Evolutionary conservation across 1,284 basidiomycete species (phyloP), one percentile per base, ranked within the genome.

Genomic region (Butyriboletus appendiculatus): DNA sequence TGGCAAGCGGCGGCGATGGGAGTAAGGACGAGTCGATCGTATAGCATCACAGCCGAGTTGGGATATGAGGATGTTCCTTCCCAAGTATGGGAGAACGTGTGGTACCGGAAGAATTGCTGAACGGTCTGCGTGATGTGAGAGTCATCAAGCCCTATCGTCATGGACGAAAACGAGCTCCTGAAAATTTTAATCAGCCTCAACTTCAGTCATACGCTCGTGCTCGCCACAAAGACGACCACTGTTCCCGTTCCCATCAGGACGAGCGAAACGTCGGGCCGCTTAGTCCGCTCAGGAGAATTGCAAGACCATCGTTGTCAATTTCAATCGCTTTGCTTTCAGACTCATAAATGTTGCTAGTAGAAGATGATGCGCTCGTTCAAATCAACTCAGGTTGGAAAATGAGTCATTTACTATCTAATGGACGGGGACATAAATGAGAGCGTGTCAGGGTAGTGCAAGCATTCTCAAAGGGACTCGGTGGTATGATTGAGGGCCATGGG

Each of bases 31-130:
- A 44, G 4, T 9, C 8, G 42, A 32, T 44, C 28, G 11, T 32
- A 20, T 30, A 44, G 12, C 16, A 8, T 20, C 28, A 32, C 2
- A 8, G 18, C 42, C 16, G 42, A 32, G 11, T 30, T 16, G 8
- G 32, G 12, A 15, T 32, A 18, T 18, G 42, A 14, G 42, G n/a
- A 28, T 18, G 26, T 14, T 5, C 16, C 16, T 9, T 48, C 53
- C 52, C 54, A 55, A 16, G 15, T 56, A 16, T 56, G 53, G 2
- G 54, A 56, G 5, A 56, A 37, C 24, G 26, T 56, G 15, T n/a
- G 41, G 5, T 50, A 55, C 40, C 38, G 32, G 28, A 37, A 54
- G n/a, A 30, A 54, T n/a, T 37, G 22, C 14, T 37, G 6, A 2
- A n/a, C n/a, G n/a, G 8, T 16, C 8, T 20, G n/a, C 1, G 5